Percentiles rank a stretch among this genome's conserved stretches.
phyloP scores from a whole-genome alignment of 352 stramenopile species.

The Globisporangium camurandrum region DNA sequence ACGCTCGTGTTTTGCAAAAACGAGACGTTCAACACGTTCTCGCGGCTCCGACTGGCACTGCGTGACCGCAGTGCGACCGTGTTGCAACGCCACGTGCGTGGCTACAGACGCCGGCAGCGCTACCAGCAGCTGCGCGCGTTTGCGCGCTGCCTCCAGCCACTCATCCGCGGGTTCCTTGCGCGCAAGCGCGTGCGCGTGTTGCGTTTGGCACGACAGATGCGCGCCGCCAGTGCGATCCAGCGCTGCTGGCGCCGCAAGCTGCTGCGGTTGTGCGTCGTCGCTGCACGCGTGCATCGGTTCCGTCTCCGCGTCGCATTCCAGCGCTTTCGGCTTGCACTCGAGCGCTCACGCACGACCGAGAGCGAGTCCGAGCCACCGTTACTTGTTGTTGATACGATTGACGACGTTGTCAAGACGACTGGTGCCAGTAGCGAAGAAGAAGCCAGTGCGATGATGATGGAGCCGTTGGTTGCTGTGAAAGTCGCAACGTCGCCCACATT shows the following conservation, averaged over 20 bases:
- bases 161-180: conserved; percentile 38
- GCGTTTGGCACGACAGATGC: conserved; percentile 20
- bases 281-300: conserved; percentile 24
- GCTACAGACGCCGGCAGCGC: conserved; percentile 25
- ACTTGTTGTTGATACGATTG: background rate
- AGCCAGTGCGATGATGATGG: background rate
- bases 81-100: conserved; percentile 39
- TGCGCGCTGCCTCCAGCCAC: conserved; percentile 28
- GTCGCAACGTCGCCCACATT: background rate
- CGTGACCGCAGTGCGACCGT: conserved; percentile 24
- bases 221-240: conserved; percentile 25
- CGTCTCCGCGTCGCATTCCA: conserved; percentile 23
- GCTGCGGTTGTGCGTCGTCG: conserved; percentile 10
- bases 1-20: conserved; percentile 65
- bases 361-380: background rate
- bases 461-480: background rate
- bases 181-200: conserved; percentile 24
- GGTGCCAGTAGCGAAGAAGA: background rate
- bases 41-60: conserved; percentile 33
- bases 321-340: conserved; percentile 16
- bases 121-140: conserved; percentile 30
- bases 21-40: conserved; percentile 45
- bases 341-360: background rate
- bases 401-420: background rate
- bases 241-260: conserved; percentile 17